Evolutionary conservation across 139 green algal species (phyloP).

Genomic region (Astrephomene gubernaculifera): DNA sequence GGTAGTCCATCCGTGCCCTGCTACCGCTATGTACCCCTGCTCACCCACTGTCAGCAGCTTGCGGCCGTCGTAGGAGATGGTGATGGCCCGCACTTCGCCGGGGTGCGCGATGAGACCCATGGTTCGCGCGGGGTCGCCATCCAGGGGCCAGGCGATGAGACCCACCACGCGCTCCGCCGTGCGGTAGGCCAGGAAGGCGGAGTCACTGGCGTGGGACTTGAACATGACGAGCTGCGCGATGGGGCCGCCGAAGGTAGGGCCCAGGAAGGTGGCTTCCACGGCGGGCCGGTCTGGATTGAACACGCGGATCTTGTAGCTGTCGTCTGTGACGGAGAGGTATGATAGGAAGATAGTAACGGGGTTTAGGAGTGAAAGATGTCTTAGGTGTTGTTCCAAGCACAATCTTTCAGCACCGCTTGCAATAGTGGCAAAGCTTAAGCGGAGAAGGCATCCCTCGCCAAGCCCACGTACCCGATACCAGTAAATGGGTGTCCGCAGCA

Average conservation of each 20-base stretch:
- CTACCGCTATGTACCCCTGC: too few relatives aligned
- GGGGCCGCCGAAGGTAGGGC: constrained; percentile 73
- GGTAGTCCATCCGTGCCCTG: too few relatives aligned
- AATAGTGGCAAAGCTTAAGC: too few relatives aligned
- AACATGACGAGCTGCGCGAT: constrained; percentile 68
- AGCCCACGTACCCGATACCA: constrained; percentile 64
- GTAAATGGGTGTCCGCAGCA: constrained; percentile 70
- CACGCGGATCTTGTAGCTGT: constrained; percentile 71
- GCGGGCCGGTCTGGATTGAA: constrained; percentile 62
- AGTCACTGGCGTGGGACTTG: constrained; percentile 31
- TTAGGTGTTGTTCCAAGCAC: too few relatives aligned
- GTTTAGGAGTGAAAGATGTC: too few relatives aligned
- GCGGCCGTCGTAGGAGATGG: constrained; percentile 71
- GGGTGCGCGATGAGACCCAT: constrained; percentile 86
- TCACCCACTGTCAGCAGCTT: constrained; percentile 73
- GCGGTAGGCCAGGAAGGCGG: constrained; percentile 71
- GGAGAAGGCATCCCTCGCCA: too few relatives aligned
- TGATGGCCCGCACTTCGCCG: constrained; percentile 55
- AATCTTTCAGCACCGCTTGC: too few relatives aligned
- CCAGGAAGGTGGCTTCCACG: constrained; percentile 63
- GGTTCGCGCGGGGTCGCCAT: constrained; percentile 67
- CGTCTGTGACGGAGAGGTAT: constrained; percentile 54
- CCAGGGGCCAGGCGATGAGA: constrained; percentile 74
- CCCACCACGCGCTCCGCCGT: constrained; percentile 71
- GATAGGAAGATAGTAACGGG: neutral